Conservation (phyloP, 345 rosid genomes). For the Gossypium thurberi region DNA sequence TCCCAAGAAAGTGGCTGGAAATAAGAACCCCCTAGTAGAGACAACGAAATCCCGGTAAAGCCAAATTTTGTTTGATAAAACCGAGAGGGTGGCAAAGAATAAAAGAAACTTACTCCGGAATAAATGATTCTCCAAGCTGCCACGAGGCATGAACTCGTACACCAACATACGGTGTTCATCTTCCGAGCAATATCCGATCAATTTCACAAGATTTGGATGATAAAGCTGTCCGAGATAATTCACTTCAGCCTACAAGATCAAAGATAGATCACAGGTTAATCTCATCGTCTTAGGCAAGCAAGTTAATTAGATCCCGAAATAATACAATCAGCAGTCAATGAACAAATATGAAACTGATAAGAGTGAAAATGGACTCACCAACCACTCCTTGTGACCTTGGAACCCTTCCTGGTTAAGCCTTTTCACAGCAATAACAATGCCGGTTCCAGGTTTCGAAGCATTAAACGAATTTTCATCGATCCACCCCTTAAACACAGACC, state of each 20-base stretch:
- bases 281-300: neutral
- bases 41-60: neutral
- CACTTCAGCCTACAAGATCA: slow-evolving; percentile 47
- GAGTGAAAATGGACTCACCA: slow-evolving; percentile 45
- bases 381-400: slow-evolving; percentile 77
- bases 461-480: neutral
- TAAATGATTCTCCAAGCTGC: slow-evolving; percentile 65
- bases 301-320: neutral
- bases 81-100: neutral
- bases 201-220: slow-evolving; percentile 64
- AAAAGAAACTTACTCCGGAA: slow-evolving; percentile 48
- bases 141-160: slow-evolving; percentile 27
- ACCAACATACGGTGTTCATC: slow-evolving; percentile 65
- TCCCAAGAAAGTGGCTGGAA: slow-evolving; percentile 76
- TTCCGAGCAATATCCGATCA: slow-evolving; percentile 70
- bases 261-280: slow-evolving; percentile 1
- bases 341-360: neutral
- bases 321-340: neutral
- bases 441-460: slow-evolving; percentile 68
- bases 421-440: slow-evolving; percentile 63
- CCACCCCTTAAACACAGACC: slow-evolving; percentile 29
- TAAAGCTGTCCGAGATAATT: slow-evolving; percentile 59
- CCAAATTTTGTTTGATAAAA: neutral
- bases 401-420: slow-evolving; percentile 54
- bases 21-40: slow-evolving; percentile 56